Evolutionary conservation across 495 filamentous ascomycete genomes (phyloP), one percentile per base, ranked within the genome.

Genomic region (Neurospora sp.): DNA sequence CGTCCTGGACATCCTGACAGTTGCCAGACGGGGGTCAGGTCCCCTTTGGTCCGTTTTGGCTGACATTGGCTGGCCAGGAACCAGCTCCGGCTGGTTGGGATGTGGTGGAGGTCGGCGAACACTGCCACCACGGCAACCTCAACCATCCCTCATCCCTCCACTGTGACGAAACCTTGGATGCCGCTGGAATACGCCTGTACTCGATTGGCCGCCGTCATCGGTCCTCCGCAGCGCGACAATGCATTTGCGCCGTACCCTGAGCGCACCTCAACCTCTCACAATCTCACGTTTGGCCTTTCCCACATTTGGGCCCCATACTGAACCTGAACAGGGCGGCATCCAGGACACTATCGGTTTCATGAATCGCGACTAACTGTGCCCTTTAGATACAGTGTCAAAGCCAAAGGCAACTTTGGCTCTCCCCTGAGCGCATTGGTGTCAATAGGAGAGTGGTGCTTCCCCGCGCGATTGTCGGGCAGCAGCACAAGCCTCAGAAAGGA

Each of bases 401-500:
- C 10, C 53, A 14, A 61, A 16, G 6, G 6, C 8, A 14, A 27
- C 53, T 61, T 18, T 18, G 53, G 53, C 27, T 35, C 22, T 61
- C 27, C 53, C 53, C 53, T 18, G 53, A 61, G 53, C 14, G 53
- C 22, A 61, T 61, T 65, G 53, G 53, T 65, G 27, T 18, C 53
- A 16, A 35, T 35, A 27, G 53, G 31, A 65, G 53, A 61, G 53
- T 61, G 53, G 27, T 37, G 22, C 22, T 65, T 37, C 53, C 53
- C 53, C 53, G 53, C 53, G 53, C 53, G 27, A 61, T 61, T 61
- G 53, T 61, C 27, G 27, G 40, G 69, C 44, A 65, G 38, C 70
- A 59, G 70, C 70, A 71, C 59, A 68, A 59, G 59, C 44, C 59
- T 45, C 70, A 71, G 37, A 73, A 73, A 75, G 70, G 75, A 76